Base-by-base conservation (phyloP, 2,329 filamentous ascomycete species). In the Blastomyces silverae region DNA sequence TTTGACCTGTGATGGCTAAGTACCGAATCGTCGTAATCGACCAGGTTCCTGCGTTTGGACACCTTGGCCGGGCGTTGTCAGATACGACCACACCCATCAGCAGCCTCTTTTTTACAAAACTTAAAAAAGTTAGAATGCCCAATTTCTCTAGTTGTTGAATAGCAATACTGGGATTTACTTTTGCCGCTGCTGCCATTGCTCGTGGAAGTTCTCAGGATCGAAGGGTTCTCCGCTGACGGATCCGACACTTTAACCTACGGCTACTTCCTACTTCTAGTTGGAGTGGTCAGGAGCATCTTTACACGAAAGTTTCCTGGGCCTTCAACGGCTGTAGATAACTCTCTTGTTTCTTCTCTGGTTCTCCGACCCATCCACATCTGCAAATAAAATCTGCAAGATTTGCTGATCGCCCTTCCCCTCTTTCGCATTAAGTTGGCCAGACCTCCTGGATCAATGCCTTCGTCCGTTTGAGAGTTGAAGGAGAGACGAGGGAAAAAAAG, bases 361-460 rank as follows among this genome's bases (percentile, higher is more conserved):
- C 42, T 48, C 58, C 22, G n/a, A 61, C 25, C 58, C 58, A 31
- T 31, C 2, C 58, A 22, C 13, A 3, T 34, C 39, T 50, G 58
- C 58, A 61, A 34, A 46, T 46, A 34, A 25, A 61, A 60, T 48
- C 15, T 61, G 58, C 58, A 61, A 50, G 39, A 48, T 61, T 61
- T 46, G 25, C 42, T 48, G 58, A 61, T 59, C 57, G 37, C 34
- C 58, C 42, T 61, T 48, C 58, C 57, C 57, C 57, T 61, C 39
- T 48, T 61, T 48, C 42, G 31, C 58, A 42, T 61, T 25, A 34
- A 48, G 44, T 50, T 61, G 58, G 58, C 58, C 34, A 48, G 42
- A 61, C 58, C 58, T 48, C 42, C 58, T 61, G 58, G 25, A 4
- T 61, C 39, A 61, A 61, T 61, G 57, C 17, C 42, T 61, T 34